Evolutionary conservation across 768 basidiomycete genomes (phyloP).

Genomic region (Suillus spraguei): DNA sequence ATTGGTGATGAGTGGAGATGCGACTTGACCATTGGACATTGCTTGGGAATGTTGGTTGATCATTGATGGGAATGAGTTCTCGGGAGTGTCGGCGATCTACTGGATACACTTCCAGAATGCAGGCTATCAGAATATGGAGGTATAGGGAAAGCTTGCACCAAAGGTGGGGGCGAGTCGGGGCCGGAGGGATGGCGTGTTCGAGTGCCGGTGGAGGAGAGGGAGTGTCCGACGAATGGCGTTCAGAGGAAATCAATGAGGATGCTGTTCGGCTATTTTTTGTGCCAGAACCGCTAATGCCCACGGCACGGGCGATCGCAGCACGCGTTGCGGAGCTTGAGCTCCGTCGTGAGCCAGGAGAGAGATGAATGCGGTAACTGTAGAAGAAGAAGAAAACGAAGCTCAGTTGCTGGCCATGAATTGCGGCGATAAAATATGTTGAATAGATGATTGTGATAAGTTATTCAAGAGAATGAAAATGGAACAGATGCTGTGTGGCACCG

Average conservation of each 20-base stretch:
- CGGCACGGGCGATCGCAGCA: conserved; percentile 53
- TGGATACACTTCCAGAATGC: conserved; percentile 38
- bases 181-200: conserved; percentile 45
- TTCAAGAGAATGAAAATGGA: not conserved
- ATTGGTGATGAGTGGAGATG: conserved; percentile 33
- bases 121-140: conserved; percentile 27
- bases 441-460: conserved; percentile 8
- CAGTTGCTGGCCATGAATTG: conserved; percentile 8
- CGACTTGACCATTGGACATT: conserved; percentile 38
- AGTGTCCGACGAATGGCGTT: conserved; percentile 27
- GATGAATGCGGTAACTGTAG: conserved; percentile 75
- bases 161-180: conserved; percentile 57
- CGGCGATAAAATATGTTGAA: conserved; percentile 15
- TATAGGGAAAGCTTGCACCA: conserved; percentile 45
- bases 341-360: conserved; percentile 77
- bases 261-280: conserved; percentile 29
- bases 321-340: conserved; percentile 58
- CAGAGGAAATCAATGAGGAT: conserved; percentile 26
- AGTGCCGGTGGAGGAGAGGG: conserved; percentile 45
- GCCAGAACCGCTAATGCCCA: conserved; percentile 25
- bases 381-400: conserved; percentile 18
- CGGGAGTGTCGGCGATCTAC: conserved; percentile 49
- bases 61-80: conserved; percentile 41
- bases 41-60: conserved; percentile 34
- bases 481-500: conserved; percentile 10